Evolutionary conservation across 2,329 filamentous ascomycete genomes (phyloP), one percentile per base, ranked within the genome.

Genomic region (Macrophomina phaseolina): DNA sequence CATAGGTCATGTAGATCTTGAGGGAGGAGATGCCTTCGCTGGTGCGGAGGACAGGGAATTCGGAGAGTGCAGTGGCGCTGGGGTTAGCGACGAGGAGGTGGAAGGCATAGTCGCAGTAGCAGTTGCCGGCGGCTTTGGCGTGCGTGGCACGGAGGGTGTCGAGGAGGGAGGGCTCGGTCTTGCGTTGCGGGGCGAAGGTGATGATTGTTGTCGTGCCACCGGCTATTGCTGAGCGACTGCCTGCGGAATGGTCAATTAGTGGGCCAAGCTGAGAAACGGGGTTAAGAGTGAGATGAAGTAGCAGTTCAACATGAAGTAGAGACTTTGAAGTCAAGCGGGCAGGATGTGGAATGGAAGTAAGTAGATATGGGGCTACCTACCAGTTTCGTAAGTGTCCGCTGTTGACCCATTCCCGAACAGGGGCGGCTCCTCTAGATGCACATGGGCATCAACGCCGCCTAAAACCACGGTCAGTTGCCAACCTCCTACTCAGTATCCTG

Each of bases 131-230:
- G 32, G 83, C 82, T 65, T 78, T 77, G 30, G 72, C 74, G 46
- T 83, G 81, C 0, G 81, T 82, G 12, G 76, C 77, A n/a, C 76
- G 71, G 2, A 84, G 73, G 1, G 79, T 80, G 36, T 78, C 72
- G 0, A 84, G 76, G 2, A 84, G 75, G 4, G 79, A 82, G 8
- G 80, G 77, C 66, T 83, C 79, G 5, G 73, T 73, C 71, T 83
- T 79, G 64, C 76, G 74, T 68, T 84, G 83, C 5, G 81, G 81
- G 1, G 82, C 82, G 68, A 84, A 84, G 0, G 81, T 79, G 12
- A 84, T 79, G 70, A 84, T 78, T 3, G 81, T 83, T 2, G 83
- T 85, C 30, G 82, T 84, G 36, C 82, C 82, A 53, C 82, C 82
- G 45, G 80, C 81, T 67, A 83, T 77, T 30, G 82, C 82, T 64